Evolutionary conservation across 1,139 yeast genomes (phyloP).

Genomic region (Yamadazyma aaseri): DNA sequence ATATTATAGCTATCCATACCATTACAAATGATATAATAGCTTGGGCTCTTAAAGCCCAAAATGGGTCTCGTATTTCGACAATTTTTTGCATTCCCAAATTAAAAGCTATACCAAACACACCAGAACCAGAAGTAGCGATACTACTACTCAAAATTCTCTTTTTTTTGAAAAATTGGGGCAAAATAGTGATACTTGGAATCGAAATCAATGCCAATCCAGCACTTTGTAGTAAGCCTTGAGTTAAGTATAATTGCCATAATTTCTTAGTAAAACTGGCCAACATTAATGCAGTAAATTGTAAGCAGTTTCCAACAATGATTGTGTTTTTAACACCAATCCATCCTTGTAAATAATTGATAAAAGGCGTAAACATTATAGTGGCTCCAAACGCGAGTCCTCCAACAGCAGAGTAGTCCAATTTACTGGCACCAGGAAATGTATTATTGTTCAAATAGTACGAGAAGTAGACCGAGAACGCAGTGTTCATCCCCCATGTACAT

Average conservation of each 20-base stretch:
- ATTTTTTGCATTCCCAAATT: constrained; percentile 29
- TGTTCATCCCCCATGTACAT: constrained; percentile 45
- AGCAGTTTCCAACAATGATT: constrained; percentile 31
- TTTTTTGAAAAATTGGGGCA: constrained; percentile 64
- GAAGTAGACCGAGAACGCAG: constrained; percentile 44
- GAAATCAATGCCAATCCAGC: constrained; percentile 27
- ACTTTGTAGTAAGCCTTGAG: constrained; percentile 31
- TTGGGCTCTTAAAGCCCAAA: constrained; percentile 45
- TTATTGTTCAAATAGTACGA: constrained; percentile 32
- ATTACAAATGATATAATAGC: constrained; percentile 27
- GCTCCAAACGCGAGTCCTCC: constrained; percentile 25
- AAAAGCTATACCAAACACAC: constrained; percentile 19
- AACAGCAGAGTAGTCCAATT: constrained; percentile 21
- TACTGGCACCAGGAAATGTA: constrained; percentile 19
- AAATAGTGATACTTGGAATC: constrained; percentile 37
- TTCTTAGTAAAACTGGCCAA: constrained; percentile 43
- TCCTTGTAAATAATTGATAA: constrained; percentile 30
- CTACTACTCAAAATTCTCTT: constrained; percentile 59
- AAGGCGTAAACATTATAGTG: constrained; percentile 20
- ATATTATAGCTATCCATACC: constrained; percentile 23
- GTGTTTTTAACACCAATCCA: constrained; percentile 29
- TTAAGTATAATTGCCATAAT: constrained; percentile 32
- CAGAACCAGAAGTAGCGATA: constrained; percentile 46
- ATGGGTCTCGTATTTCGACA: constrained; percentile 20
- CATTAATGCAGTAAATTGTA: constrained; percentile 43